Evolutionary conservation across 345 rosid species (phyloP).

Genomic region (Luvunga scandens): DNA sequence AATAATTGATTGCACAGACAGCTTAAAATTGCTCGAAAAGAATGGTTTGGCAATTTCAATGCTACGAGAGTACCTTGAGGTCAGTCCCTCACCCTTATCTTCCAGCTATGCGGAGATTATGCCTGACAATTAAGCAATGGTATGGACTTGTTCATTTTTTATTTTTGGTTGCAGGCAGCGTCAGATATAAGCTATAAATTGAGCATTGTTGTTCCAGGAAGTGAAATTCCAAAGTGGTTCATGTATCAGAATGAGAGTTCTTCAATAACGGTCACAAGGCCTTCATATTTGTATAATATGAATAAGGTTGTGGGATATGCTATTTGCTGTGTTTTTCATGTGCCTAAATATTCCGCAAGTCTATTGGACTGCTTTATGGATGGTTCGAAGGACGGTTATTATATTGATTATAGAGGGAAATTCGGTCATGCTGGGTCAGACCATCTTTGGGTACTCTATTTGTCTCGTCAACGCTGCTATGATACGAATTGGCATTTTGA

Average conservation of each 20-base stretch:
- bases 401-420: too few species aligned
- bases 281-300: too few species aligned
- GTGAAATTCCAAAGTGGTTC: constrained; percentile 17
- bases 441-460: not conserved
- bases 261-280: not conserved
- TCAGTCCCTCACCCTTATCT: not conserved
- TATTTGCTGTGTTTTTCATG: not conserved
- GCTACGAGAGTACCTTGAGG: not conserved
- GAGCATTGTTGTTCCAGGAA: not conserved
- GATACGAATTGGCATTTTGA: too few species aligned
- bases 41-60: not conserved
- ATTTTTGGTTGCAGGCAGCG: not conserved
- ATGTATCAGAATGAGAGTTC: not conserved
- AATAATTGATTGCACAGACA: not conserved
- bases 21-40: not conserved
- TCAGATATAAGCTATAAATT: accelerated
- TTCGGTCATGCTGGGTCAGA: not conserved
- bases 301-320: too few species aligned
- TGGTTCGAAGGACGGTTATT: too few species aligned
- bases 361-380: too few species aligned
- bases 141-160: too few species aligned
- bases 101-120: not conserved
- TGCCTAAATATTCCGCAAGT: not conserved
- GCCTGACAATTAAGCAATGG: not conserved
- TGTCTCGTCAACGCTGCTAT: too few species aligned